Conservation (phyloP, 768 basidiomycete species). For the Amanita polypyramis region DNA sequence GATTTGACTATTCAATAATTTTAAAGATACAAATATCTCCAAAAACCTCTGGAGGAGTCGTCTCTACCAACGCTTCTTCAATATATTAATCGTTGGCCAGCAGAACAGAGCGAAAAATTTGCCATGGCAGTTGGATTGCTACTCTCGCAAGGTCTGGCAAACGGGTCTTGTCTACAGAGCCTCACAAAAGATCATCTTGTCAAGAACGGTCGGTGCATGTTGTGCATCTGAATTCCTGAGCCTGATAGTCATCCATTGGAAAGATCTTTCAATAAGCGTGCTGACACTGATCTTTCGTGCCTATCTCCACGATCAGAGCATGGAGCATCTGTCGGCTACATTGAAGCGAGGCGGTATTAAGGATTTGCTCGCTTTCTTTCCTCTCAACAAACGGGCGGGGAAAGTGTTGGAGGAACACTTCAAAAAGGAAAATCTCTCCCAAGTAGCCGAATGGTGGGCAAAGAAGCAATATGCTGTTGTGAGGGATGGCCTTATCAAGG, state of each 20-base stretch:
- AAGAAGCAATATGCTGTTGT: constrained; percentile 81
- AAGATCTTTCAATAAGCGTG: constrained; percentile 71
- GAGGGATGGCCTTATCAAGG: constrained; percentile 65
- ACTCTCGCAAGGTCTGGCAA: constrained; percentile 74
- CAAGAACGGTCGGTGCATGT: constrained; percentile 64
- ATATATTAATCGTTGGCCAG: constrained; percentile 79
- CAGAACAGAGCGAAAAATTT: constrained; percentile 72
- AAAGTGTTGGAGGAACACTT: constrained; percentile 80
- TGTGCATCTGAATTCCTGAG: not conserved
- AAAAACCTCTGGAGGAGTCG: constrained; percentile 82
- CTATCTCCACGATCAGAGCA: constrained; percentile 71
- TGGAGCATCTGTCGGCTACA: constrained; percentile 80
- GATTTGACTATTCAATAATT: constrained; percentile 9
- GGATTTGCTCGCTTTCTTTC: constrained; percentile 84
- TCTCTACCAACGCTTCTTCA: constrained; percentile 35
- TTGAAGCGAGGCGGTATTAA: constrained; percentile 80
- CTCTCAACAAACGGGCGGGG: constrained; percentile 66
- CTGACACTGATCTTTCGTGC: constrained; percentile 73
- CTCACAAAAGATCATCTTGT: constrained; percentile 91
- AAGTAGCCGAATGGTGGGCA: constrained; percentile 89
- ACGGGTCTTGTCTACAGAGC: constrained; percentile 66
- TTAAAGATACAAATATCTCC: constrained; percentile 94
- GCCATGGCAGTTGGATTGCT: constrained; percentile 73
- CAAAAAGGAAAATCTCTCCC: constrained; percentile 63
- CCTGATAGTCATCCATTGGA: constrained; percentile 4